Percentiles rank a stretch among this genome's conserved stretches.
phyloP scores from a whole-genome alignment of 345 rosid species.

The Mallotus nudiflorus region DNA sequence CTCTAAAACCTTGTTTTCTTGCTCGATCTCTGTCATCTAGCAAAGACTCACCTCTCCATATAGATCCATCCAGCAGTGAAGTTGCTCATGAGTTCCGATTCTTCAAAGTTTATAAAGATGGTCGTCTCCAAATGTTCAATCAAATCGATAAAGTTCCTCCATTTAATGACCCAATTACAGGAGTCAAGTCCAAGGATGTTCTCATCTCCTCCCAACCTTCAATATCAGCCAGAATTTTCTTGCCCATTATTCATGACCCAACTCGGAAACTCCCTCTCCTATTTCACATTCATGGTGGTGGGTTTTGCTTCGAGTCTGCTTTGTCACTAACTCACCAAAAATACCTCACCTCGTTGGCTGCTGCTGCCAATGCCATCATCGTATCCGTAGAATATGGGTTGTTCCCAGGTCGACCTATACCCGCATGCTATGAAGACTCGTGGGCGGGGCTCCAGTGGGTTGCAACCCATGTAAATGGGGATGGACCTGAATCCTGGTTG shows the following conservation, averaged over 20 bases:
- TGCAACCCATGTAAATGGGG: slow-evolving; percentile 28
- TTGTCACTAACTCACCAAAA: slow-evolving; percentile 32
- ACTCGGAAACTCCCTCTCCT: slow-evolving; percentile 33
- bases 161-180: slow-evolving; percentile 22
- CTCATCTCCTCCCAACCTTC: slow-evolving; percentile 28
- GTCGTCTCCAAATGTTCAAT: slow-evolving; percentile 14
- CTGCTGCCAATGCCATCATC: slow-evolving; percentile 28
- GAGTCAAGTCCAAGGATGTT: slow-evolving; percentile 36
- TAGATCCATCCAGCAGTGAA: neutral
- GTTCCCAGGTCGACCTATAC: slow-evolving; percentile 42
- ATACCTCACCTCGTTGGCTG: slow-evolving; percentile 25
- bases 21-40: neutral
- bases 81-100: slow-evolving; percentile 19
- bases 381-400: slow-evolving; percentile 47
- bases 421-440: slow-evolving; percentile 47
- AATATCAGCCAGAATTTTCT: slow-evolving; percentile 43
- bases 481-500: slow-evolving; percentile 44
- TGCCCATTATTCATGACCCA: slow-evolving; percentile 26
- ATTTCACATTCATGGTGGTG: slow-evolving; percentile 48
- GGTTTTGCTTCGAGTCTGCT: slow-evolving; percentile 37
- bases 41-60: too few relatives aligned
- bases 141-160: slow-evolving; percentile 2
- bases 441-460: slow-evolving; percentile 56
- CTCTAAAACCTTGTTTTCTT: neutral
- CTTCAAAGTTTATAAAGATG: slow-evolving; percentile 31